A percentile compares a stretch with the other conserved stretches of the same genome.
These are phyloP conservation scores for Auriculariales sp. DNA, from an alignment of 768 basidiomycete genomes.

Conservation along the genomic window DNA sequence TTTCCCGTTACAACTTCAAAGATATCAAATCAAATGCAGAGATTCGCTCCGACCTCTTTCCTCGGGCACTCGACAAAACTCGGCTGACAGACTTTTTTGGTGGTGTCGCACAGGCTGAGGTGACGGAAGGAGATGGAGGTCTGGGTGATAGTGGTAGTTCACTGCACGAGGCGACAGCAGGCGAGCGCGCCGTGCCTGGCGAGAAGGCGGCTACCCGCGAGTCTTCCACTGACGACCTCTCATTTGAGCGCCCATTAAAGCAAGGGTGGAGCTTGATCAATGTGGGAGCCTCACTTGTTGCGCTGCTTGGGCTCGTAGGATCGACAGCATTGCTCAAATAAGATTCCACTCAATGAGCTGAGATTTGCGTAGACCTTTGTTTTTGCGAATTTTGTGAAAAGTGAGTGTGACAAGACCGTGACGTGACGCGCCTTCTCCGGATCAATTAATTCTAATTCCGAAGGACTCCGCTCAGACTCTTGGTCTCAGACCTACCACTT, in stretches of 20 bases:
- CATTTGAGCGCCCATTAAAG: too few species aligned
- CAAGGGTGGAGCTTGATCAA: too few species aligned
- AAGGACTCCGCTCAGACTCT: too few species aligned
- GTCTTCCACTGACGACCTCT: not conserved
- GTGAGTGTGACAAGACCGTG: too few species aligned
- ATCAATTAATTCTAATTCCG: not conserved
- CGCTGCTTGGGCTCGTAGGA: too few species aligned
- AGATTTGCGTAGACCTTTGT: too few species aligned
- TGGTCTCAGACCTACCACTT: too few species aligned
- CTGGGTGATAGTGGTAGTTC: not conserved
- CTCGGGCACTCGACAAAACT: slow-evolving; percentile 33
- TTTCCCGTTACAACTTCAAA: slow-evolving; percentile 58
- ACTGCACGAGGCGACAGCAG: not conserved
- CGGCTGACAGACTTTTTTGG: slow-evolving; percentile 80
- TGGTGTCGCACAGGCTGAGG: slow-evolving; percentile 73
- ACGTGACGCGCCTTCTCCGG: too few species aligned
- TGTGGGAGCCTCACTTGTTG: too few species aligned
- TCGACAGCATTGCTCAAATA: too few species aligned
- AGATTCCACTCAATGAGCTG: too few species aligned
- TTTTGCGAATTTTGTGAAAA: too few species aligned
- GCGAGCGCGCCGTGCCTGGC: not conserved
- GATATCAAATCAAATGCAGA: slow-evolving; percentile 78
- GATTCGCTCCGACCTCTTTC: slow-evolving; percentile 76
- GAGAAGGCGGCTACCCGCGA: not conserved
- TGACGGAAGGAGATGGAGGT: slow-evolving; percentile 16